Evolutionary conservation across 192 early-diverging fungal species (phyloP), one percentile per base, ranked within the genome.

Genomic region (Rhizoclosmatium sp.): DNA sequence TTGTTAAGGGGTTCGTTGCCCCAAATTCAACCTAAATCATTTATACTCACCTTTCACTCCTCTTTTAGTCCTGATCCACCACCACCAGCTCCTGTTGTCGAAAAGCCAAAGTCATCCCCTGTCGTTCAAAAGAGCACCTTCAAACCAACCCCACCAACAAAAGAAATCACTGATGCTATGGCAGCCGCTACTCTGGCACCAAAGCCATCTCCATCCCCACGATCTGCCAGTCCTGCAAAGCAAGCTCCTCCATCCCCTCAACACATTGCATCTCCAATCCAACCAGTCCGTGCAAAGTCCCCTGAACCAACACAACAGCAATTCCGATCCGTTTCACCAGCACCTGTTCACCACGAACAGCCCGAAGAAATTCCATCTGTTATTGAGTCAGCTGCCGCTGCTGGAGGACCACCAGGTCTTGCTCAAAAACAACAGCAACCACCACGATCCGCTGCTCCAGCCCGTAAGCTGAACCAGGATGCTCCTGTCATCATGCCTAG

Each of bases 401-500:
- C 84, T 45, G 76, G 51, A 47, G 79, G 31, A 39, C 85, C 87
- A 47, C 81, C 85, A 39, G 82, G 78, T 4, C 66, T 85, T 9
- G 81, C 67, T 83, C 89, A 62, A 86, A 81, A 80, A 66, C 86
- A 44, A 49, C 49, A 62, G 47, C 65, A 66, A 21, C 78, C 59
- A 47, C 69, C 70, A 10, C 56, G 72, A 42, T 81, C 86, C 71
- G 68, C 81, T 10, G 88, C 86, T 60, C 47, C 85, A n/a, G 59
- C 88, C 23, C 92, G 94, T 78, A 93, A 93, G 80, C 86, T 96
- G 78, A 93, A 93, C 69, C 96, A 98, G 80, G 94, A 96, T 81
- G 92, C 92, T 14, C 88, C 95, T 51, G 94, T 97, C 12, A 94
- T 97, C 21, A 95, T 98, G 91, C 94, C 95, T 12, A 82, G 84